A percentile compares a stretch with the other conserved stretches of the same genome.
Conservation (phyloP, 345 rosid species). For the Sisymbrium altissimum region DNA sequence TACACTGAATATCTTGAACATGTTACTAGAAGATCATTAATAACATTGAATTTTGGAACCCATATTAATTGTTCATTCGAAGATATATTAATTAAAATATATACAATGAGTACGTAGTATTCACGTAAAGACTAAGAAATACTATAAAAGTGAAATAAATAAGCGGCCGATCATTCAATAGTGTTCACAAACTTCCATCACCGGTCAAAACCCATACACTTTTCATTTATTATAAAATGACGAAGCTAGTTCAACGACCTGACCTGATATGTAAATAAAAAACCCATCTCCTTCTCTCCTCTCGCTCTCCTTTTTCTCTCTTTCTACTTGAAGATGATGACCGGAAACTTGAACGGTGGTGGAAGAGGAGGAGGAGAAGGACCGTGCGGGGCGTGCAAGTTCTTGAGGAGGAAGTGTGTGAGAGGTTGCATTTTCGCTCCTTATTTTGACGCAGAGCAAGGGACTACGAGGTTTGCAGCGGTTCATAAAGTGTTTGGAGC, state of each 20-base stretch:
- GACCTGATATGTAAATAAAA: not conserved
- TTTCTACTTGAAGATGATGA: slow-evolving; percentile 26
- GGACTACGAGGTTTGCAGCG: slow-evolving; percentile 70
- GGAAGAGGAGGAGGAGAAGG: slow-evolving; percentile 52
- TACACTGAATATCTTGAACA: slow-evolving; percentile 6
- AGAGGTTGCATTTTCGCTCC: slow-evolving; percentile 85
- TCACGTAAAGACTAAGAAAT: slow-evolving; percentile 23
- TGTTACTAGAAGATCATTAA: slow-evolving; percentile 24
- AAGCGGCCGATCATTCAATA: slow-evolving; percentile 23
- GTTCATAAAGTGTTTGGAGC: slow-evolving; percentile 93
- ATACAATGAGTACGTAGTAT: slow-evolving; percentile 5
- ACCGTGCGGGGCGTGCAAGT: slow-evolving; percentile 93
- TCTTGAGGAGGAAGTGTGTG: slow-evolving; percentile 74
- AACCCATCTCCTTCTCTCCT: not conserved
- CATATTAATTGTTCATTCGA: slow-evolving; percentile 30
- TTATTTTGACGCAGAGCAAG: slow-evolving; percentile 84
- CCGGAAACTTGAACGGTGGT: slow-evolving; percentile 25
- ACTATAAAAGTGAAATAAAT: not conserved
- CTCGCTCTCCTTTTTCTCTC: not conserved
- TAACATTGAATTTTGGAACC: slow-evolving; percentile 32
- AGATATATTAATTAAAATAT: slow-evolving; percentile 16
- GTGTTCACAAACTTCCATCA: slow-evolving; percentile 9
- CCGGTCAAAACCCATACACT: slow-evolving; percentile 29
- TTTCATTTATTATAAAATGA: slow-evolving; percentile 15
- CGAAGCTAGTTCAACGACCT: not conserved